A percentile compares a stretch with the other conserved stretches of the same genome.
phyloP scores from a whole-genome alignment of 768 basidiomycete species.

The Psilocybe azurescens region DNA sequence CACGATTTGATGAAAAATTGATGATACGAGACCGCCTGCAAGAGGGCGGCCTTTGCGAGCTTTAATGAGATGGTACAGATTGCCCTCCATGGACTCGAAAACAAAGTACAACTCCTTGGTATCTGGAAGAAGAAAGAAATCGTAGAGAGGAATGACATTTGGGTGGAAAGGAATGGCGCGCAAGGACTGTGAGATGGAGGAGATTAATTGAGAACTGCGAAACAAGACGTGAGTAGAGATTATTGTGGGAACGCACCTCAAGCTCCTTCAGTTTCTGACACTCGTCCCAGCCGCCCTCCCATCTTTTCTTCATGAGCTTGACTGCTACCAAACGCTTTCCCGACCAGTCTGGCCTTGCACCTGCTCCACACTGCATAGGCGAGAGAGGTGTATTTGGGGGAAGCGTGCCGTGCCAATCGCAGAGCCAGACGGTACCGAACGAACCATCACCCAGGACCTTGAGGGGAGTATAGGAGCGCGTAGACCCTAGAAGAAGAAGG shows the following conservation, averaged over 20 bases:
- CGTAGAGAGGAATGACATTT: slow-evolving; percentile 98
- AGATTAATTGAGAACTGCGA: slow-evolving; percentile 13
- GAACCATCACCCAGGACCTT: slow-evolving; percentile 98
- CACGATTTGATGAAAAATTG: slow-evolving; percentile 92
- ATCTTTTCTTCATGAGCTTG: slow-evolving; percentile 97
- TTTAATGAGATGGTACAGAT: slow-evolving; percentile 99
- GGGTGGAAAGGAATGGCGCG: slow-evolving; percentile 94
- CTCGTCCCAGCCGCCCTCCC: slow-evolving; percentile 99
- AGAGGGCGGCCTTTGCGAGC: slow-evolving; percentile 93
- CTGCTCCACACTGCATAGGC: slow-evolving; percentile 95
- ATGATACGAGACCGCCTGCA: slow-evolving; percentile 95
- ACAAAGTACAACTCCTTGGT: slow-evolving; percentile 98
- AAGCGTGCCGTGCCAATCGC: slow-evolving; percentile 97
- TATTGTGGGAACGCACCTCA: slow-evolving; percentile 60
- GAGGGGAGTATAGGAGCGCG: slow-evolving; percentile 90
- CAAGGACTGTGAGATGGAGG: slow-evolving; percentile 69
- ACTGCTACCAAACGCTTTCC: slow-evolving; percentile 96
- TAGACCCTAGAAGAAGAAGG: slow-evolving; percentile 60
- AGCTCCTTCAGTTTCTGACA: slow-evolving; percentile 95
- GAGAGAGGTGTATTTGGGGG: slow-evolving; percentile 90
- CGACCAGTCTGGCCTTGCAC: slow-evolving; percentile 91
- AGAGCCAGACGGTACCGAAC: slow-evolving; percentile 97
- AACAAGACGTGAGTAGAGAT: slow-evolving; percentile 19
- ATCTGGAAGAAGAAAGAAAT: slow-evolving; percentile 96
- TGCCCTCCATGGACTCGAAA: slow-evolving; percentile 99